These are phyloP conservation scores for Aspergillus steynii DNA, from an alignment of 495 filamentous ascomycete species.

Conservation along the genomic window DNA sequence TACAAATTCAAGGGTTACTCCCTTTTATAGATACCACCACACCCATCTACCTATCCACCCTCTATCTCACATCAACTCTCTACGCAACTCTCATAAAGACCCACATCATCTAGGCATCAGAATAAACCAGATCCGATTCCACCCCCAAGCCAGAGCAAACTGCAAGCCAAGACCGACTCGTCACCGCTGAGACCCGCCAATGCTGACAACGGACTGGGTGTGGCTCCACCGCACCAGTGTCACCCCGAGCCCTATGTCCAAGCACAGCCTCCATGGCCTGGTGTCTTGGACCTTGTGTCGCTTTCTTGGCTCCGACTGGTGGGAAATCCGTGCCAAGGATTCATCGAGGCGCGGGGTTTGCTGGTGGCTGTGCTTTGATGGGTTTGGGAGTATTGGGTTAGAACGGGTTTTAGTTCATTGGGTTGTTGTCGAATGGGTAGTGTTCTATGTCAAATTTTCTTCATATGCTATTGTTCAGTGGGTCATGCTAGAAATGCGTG, in stretches of 20 bases:
- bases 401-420: too few relatives aligned
- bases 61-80: neutral
- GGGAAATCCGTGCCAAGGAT: neutral
- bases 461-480: too few relatives aligned
- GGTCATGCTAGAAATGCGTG: too few relatives aligned
- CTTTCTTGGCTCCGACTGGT: neutral
- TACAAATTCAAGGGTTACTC: too few relatives aligned
- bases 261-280: neutral
- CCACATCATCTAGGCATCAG: slow-evolving; percentile 10
- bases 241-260: neutral
- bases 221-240: too few relatives aligned
- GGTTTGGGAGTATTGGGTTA: too few relatives aligned
- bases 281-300: neutral
- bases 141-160: neutral
- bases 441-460: too few relatives aligned
- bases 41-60: neutral
- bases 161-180: slow-evolving; percentile 15
- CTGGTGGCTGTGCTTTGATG: neutral
- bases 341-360: neutral
- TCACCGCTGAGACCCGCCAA: slow-evolving; percentile 8
- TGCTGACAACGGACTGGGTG: slow-evolving; percentile 3
- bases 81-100: neutral
- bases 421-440: too few relatives aligned
- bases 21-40: neutral
- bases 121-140: neutral